Base-by-base conservation (phyloP, 1,284 basidiomycete species). In the Coniferiporia sulphurascens region DNA sequence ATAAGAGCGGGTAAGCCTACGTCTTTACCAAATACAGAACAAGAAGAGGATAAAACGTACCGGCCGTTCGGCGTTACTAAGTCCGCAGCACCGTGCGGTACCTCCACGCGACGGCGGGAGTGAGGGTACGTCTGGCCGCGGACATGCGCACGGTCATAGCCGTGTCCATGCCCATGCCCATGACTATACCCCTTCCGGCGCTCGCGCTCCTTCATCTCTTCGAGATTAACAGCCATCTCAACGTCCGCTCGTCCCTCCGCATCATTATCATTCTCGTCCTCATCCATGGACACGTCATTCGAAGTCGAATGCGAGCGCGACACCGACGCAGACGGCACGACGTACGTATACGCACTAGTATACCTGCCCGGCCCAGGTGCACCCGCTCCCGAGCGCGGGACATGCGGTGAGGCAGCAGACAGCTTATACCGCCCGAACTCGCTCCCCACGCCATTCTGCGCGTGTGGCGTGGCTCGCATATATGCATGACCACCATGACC, bases 211-310 rank as follows among this genome's bases (percentile, higher is more conserved):
- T 9, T 12, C 44, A n/a, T 9, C 15, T 46, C 44, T 3, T 17
- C 44, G 15, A 41, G 38, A 10, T 15, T 8, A 41, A 2, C 44
- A 19, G 12, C 44, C 44, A 46, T 46, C 6, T 46, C 44, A 21
- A 46, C 44, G 13, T 46, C 44, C 15, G 8, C 17, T 2, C 17
- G 13, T n/a, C 44, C 13, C 32, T 21, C n/a, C 15, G 13, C 55
- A 5, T 52, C 50, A 21, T n/a, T 34, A 17, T 56, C 54, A 15
- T 13, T 21, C 8, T 56, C 54, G n/a, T 22, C 59, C n/a, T 56
- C 59, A 9, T 58, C 56, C 56, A 58, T 58, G 13, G 49, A 52
- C 19, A 58, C 50, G 34, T 58, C 56, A 36, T 58, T 22, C 22
- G 38, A 58, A 4, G 49, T 58, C 56, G 13, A 51, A 21, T 13